Evolutionary conservation across 2,329 filamentous ascomycete species (phyloP), one percentile per base, ranked within the genome.

Genomic region (Aspergillus calidoustus): DNA sequence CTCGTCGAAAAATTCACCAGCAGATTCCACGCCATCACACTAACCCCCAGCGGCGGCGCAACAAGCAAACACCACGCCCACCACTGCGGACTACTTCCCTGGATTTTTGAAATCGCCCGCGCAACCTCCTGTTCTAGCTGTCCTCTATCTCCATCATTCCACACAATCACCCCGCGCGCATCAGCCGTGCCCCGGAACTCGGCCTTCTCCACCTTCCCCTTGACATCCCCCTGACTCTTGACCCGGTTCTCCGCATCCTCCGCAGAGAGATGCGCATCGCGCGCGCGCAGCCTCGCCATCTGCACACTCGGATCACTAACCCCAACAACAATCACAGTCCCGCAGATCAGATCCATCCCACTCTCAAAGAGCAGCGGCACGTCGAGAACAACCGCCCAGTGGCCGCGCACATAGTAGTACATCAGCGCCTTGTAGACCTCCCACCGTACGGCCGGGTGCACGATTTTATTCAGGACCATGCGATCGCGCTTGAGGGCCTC

Each of bases 311-410:
- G 89, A 68, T 97, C 91, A 11, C 80, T 82, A 22, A 98, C 93
- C 0, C 90, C 93, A 2, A 98, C 94, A 0, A 99, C 93, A 63
- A 97, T 79, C 17, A 96, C 90, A 0, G 88, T 89, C 4, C 93
- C 93, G 73, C 93, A 97, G 67, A 96, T 86, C 46, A 87, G 82
- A 76, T 99, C 95, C 77, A 97, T 88, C 2, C 88, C 87, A 69
- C 88, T 90, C 82, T 99, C 95, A 70, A 97, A 97, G 47, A 99
- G 83, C 57, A 99, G 81, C 55, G 95, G 95, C 8, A 99, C 89
- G 74, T 99, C 95, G 17, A 98, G 83, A 41, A 99, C 90, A 4
- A 97, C 92, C 0, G 93, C 93, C 92, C 94, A 95, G 73, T 88
- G 76, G 0, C 95, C 94, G 1, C 79, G 79, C 15, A 95, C 59